Evolutionary conservation across 2,329 filamentous ascomycete genomes (phyloP), one percentile per base, ranked within the genome.

Genomic region (Penicillium expansum): DNA sequence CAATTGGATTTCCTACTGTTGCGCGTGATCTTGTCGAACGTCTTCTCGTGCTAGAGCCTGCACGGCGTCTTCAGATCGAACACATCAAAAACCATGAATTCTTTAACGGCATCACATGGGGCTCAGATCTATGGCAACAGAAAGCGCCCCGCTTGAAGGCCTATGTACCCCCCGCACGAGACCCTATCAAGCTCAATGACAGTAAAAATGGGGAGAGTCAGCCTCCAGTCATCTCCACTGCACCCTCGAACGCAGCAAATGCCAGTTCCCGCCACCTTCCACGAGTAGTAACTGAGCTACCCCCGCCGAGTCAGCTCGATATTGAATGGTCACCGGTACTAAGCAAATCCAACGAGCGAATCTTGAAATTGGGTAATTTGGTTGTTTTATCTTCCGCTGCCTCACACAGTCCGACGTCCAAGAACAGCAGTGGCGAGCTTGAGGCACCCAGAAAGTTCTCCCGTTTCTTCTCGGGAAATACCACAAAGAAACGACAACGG

Each of bases 271-370:
- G 91, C 54, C 82, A 85, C 10, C 89, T 92, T 32, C 83, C 90
- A 2, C 83, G 92, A 59, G 86, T 97, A 58, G 95, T 99, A 59
- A 97, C 94, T 1, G 94, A 99, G 73, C 82, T 99, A 10, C 92
- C 94, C 16, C 93, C 94, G n/a, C 94, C 94, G 0, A 96, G 90
- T 49, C 94, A 97, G 73, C 80, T 99, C 27, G 94, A 99, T 70
- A 96, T 99, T 56, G 94, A 99, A 75, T 99, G 94, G 94, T 97
- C 93, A 0, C 94, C 94, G 0, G 92, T 99, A 5, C 79, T 99
- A 54, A 97, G 90, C 10, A 87, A 88, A 68, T 88, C 86, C 58
- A 97, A 97, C 69, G 94, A 99, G 75, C 86, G 94, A 35, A 99
- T 99, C 64, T 75, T 99, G 61, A 97, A 96, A 73, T 80, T 99